phyloP scores from a whole-genome alignment of 2,329 filamentous ascomycete species.

The Pyrenophora tritici-repentis region DNA sequence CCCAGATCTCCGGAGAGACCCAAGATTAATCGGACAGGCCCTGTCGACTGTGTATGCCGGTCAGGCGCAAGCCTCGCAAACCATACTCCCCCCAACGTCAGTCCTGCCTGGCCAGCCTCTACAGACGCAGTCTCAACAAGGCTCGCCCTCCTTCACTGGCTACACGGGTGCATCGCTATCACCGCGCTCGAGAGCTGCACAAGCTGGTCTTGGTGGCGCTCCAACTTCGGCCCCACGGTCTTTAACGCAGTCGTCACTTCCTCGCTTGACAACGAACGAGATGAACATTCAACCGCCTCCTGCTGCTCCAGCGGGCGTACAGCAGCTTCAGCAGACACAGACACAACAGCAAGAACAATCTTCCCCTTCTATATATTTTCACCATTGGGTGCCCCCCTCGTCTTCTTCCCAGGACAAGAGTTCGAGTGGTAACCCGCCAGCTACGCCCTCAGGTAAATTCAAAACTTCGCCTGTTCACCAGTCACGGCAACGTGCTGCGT shows the following conservation, averaged over 20 bases:
- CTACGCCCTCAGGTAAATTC: conserved; percentile 71
- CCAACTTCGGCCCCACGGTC: conserved; percentile 52
- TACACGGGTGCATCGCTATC: conserved; percentile 38
- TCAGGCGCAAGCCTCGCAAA: conserved; percentile 38
- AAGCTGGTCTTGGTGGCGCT: conserved; percentile 36
- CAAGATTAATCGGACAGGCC: conserved; percentile 49
- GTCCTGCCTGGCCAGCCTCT: conserved; percentile 47
- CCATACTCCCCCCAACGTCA: conserved; percentile 39
- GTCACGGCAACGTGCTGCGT: conserved; percentile 56
- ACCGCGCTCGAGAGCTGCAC: conserved; percentile 41
- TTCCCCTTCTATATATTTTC: conserved; percentile 82
- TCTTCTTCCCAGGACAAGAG: conserved; percentile 59
- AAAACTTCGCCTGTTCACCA: conserved; percentile 48
- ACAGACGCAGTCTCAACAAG: conserved; percentile 45
- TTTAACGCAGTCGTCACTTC: conserved; percentile 54
- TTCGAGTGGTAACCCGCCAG: conserved; percentile 66
- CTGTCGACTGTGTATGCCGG: conserved; percentile 39
- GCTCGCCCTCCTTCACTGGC: conserved; percentile 46
- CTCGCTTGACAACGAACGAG: conserved; percentile 58
- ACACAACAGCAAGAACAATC: conserved; percentile 64
- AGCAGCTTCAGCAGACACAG: conserved; percentile 55
- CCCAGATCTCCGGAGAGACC: conserved; percentile 51
- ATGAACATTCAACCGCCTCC: conserved; percentile 56
- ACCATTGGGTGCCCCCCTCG: conserved; percentile 84
- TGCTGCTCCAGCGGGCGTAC: conserved; percentile 45